Percentiles rank a stretch among this genome's conserved stretches.
phyloP scores from a whole-genome alignment of 2,329 filamentous ascomycete species.

The Dryadomyces sulphureus region DNA sequence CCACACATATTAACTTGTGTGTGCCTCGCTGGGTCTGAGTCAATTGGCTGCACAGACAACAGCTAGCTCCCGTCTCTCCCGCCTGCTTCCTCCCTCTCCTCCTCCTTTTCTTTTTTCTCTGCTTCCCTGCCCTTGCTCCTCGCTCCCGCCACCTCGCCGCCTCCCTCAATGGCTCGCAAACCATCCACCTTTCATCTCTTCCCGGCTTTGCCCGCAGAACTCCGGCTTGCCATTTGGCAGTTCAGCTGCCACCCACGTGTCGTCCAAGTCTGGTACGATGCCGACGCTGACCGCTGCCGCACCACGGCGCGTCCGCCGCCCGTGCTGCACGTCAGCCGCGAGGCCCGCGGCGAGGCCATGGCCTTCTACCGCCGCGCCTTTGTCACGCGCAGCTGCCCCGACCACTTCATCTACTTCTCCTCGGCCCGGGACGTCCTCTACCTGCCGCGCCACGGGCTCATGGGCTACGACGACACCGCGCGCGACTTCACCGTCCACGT shows the following conservation, averaged over 20 bases:
- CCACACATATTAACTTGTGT: background rate
- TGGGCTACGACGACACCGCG: constrained; percentile 25
- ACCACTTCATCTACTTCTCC: constrained; percentile 22
- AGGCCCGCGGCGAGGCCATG: constrained; percentile 26
- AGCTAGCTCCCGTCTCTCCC: background rate
- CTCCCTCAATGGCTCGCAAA: background rate
- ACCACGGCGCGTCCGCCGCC: constrained; percentile 23
- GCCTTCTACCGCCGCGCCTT: constrained; percentile 21
- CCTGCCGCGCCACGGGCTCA: constrained; percentile 21
- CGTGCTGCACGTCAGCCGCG: constrained; percentile 25
- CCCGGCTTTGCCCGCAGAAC: constrained; percentile 21
- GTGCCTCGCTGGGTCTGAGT: background rate
- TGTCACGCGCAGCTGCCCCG: constrained; percentile 17
- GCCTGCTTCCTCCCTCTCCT: background rate
- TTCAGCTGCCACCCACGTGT: constrained; percentile 21
- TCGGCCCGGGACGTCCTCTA: constrained; percentile 23
- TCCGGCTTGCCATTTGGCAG: constrained; percentile 26
- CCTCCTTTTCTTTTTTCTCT: background rate
- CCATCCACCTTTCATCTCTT: constrained; percentile 17
- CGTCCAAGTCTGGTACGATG: constrained; percentile 24
- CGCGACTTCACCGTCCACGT: constrained; percentile 26
- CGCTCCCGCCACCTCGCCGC: background rate
- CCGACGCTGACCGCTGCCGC: constrained; percentile 20
- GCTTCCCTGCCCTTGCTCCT: background rate
- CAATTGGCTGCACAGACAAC: background rate